Base-by-base conservation (phyloP, 1,284 basidiomycete genomes). In the Rhodotorula mucilaginosa region DNA sequence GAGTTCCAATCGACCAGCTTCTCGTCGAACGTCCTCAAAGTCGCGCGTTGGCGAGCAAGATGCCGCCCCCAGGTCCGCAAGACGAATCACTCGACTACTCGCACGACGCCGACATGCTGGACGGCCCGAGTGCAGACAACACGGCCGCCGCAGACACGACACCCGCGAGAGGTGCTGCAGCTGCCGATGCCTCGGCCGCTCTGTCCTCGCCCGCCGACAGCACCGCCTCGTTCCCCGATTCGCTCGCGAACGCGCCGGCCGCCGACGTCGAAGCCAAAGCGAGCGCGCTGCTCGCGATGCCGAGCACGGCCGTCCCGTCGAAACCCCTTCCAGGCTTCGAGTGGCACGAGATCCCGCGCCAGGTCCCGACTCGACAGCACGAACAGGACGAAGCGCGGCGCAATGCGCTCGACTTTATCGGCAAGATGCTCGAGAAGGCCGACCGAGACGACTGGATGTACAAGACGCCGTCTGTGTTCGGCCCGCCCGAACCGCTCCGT, bases 361-460 rank as follows among this genome's bases (percentile, higher is more conserved):
- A 59, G 19, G 23, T 44, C 15, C 56, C 54, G 34, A 12, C 51
- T 4, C 56, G 63, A 2, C 13, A 39, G 15, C 49, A 59, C 31
- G 61, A 70, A n/a, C 48, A 59, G 19, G 56, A 47, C 29, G 63
- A 57, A 23, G 46, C 34, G 5, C 63, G 68, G 16, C 15, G 31
- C 2, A 31, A 26, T 19, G 72, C 72, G 29, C 44, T 65, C 48
- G 65, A 64, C 31, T 73, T 68, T 58, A 49, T 73, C 29, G 44
- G 58, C 26, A 47, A 34, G 26, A 44, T 46, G 47, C 56, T 73
- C 26, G 56, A 65, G 12, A 67, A 70, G 10, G 51, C 60, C 0
- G 68, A 73, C 2, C 47, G 31, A 5, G 65, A 69, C 61, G 72
- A 73, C 31, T 73, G 72, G 72, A 65, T 26, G 48, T 68, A 60